These are phyloP conservation scores for Phaeosphaeriaceae sp. DNA, from an alignment of 2,329 filamentous ascomycete species.

Conservation along the genomic window DNA sequence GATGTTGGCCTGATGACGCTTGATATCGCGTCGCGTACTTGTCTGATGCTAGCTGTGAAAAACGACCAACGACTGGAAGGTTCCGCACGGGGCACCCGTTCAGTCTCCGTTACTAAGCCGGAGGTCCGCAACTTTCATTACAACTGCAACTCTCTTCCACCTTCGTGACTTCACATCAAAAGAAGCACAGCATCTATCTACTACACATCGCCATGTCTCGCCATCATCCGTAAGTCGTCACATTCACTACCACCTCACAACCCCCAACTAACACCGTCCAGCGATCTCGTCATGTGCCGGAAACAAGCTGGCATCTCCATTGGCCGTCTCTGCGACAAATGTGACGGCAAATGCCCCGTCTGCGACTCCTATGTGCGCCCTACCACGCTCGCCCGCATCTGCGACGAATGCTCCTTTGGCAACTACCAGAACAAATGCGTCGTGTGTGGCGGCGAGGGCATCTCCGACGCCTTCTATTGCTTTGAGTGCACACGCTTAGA, in stretches of 20 bases:
- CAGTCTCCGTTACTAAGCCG: slow-evolving; percentile 10
- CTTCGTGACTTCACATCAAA: too few relatives aligned
- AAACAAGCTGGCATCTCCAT: slow-evolving; percentile 98
- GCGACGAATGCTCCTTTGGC: slow-evolving; percentile 98
- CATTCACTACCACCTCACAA: slow-evolving; percentile 6
- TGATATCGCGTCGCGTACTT: neutral
- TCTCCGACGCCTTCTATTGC: slow-evolving; percentile 98
- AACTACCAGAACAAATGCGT: slow-evolving; percentile 99
- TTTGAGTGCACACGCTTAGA: slow-evolving; percentile 97
- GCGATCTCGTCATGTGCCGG: slow-evolving; percentile 99
- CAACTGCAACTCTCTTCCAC: neutral
- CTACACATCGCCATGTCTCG: slow-evolving; percentile 71
- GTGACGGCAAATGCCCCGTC: slow-evolving; percentile 98
- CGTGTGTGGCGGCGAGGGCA: slow-evolving; percentile 96
- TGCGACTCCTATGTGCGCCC: slow-evolving; percentile 99
- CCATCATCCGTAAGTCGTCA: slow-evolving; percentile 79
- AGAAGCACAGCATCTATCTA: neutral
- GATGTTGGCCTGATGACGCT: neutral
- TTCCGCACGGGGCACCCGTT: slow-evolving; percentile 34
- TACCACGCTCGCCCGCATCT: slow-evolving; percentile 96
- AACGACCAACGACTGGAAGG: slow-evolving; percentile 15
- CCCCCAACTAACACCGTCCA: slow-evolving; percentile 46
- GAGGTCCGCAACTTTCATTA: slow-evolving; percentile 21
- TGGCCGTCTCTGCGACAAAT: slow-evolving; percentile 99
- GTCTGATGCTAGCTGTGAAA: neutral